Conservation (phyloP, 176 grass and related monocot genomes). For the Lolium perenne region DNA sequence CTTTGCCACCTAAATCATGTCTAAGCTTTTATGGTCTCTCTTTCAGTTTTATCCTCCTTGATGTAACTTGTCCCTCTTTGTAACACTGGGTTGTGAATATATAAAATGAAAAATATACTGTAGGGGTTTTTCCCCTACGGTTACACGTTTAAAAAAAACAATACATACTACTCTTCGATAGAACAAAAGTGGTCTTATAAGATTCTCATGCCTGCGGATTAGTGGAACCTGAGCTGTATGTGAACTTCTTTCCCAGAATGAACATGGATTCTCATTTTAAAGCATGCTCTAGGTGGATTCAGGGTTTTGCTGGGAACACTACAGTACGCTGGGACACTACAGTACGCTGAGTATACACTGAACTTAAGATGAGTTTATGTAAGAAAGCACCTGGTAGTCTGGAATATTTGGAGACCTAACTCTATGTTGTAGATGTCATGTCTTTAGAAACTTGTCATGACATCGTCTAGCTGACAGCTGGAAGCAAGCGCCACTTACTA, state of each 20-base stretch:
- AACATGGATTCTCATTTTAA: no score
- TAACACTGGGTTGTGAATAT: no score
- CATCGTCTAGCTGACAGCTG: slow-evolving; percentile 6
- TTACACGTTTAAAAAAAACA: neutral
- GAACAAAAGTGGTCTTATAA: neutral
- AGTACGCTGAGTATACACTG: no score
- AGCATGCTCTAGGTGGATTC: neutral
- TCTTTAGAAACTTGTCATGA: slow-evolving; percentile 14
- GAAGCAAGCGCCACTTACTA: neutral
- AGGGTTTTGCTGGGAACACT: neutral
- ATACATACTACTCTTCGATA: neutral
- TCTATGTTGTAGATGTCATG: slow-evolving; percentile 34
- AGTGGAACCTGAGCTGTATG: neutral
- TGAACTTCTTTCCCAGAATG: neutral
- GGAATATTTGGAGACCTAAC: slow-evolving; percentile 43
- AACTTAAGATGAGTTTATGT: neutral
- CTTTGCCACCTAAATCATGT: no score
- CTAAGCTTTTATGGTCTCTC: no score
- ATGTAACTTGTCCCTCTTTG: no score
- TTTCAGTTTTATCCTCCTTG: no score
- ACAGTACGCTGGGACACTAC: neutral
- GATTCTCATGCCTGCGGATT: slow-evolving; percentile 7
- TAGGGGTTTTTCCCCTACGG: no score
- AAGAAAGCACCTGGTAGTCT: slow-evolving; percentile 10
- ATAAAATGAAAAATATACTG: no score